A percentile compares a stretch with the other conserved stretches of the same genome.
Conservation (phyloP, 169 alveolate genomes). For the Fabrea salina region DNA sequence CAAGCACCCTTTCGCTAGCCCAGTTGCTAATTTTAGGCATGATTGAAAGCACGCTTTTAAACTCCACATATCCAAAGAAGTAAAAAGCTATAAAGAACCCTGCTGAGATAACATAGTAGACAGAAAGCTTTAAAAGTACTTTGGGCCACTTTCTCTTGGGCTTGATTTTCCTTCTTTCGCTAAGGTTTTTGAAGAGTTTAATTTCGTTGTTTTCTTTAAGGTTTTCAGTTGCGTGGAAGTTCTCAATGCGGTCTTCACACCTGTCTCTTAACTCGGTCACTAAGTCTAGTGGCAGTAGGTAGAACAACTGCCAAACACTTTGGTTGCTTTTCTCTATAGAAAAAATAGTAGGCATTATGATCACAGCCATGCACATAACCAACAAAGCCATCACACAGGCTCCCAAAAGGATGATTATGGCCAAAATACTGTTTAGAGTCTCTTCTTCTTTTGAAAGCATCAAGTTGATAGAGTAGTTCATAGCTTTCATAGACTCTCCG, state of each 20-base stretch:
- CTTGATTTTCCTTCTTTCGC: not conserved
- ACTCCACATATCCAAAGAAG: not conserved
- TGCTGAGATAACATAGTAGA: not conserved
- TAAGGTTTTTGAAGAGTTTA: not conserved
- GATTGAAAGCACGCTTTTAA: not conserved
- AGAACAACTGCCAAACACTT: constrained; percentile 20
- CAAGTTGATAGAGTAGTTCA: not conserved
- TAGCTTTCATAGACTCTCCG: not conserved
- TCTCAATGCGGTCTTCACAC: constrained; percentile 27
- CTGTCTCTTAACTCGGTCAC: constrained; percentile 5
- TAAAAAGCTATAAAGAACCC: constrained; percentile 9
- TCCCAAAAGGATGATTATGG: not conserved
- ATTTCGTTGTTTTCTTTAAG: not conserved
- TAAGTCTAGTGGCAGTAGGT: constrained; percentile 14
- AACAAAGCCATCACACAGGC: constrained; percentile 5
- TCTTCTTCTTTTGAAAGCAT: not conserved
- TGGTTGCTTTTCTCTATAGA: constrained; percentile 3
- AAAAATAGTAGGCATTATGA: not conserved
- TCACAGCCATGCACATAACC: constrained; percentile 7
- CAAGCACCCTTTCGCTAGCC: not conserved
- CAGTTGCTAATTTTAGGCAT: constrained; percentile 4
- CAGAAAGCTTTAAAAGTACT: not conserved
- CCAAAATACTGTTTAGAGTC: not conserved
- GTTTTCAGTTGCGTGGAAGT: not conserved
- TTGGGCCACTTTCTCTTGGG: not conserved